Conservation (phyloP, 176 grass and related monocot species). For the Hordeum vulgare region DNA sequence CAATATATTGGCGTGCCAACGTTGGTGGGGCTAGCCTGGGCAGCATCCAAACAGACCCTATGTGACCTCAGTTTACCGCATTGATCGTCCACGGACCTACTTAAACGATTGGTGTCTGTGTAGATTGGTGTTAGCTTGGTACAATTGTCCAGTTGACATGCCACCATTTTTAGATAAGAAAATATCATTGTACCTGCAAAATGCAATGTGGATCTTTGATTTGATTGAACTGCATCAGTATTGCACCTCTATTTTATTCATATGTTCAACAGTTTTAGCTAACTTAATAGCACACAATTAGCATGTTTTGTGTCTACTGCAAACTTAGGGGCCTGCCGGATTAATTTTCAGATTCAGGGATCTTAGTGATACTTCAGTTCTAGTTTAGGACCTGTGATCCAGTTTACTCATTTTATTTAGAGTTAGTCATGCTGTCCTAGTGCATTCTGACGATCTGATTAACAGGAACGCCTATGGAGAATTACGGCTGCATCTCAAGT, state of each 20-base stretch:
- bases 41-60: no score
- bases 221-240: background rate
- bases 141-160: background rate
- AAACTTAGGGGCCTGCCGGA: background rate
- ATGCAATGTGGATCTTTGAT: background rate
- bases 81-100: background rate
- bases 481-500: slow-evolving; percentile 52
- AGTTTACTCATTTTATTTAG: slow-evolving; percentile 1
- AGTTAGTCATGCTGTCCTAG: background rate
- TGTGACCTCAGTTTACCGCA: background rate
- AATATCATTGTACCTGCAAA: background rate
- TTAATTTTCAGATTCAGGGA: background rate
- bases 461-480: slow-evolving; percentile 91
- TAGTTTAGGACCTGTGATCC: background rate
- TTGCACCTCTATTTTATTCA: background rate
- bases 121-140: background rate
- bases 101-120: background rate
- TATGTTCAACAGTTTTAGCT: background rate
- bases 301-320: background rate
- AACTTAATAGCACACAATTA: background rate
- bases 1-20: no score
- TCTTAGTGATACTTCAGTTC: background rate
- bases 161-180: background rate
- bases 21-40: no score
- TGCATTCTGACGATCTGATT: slow-evolving; percentile 31